Base-by-base conservation (phyloP, 305 asterid species). In the Fraxinus paxiana region DNA sequence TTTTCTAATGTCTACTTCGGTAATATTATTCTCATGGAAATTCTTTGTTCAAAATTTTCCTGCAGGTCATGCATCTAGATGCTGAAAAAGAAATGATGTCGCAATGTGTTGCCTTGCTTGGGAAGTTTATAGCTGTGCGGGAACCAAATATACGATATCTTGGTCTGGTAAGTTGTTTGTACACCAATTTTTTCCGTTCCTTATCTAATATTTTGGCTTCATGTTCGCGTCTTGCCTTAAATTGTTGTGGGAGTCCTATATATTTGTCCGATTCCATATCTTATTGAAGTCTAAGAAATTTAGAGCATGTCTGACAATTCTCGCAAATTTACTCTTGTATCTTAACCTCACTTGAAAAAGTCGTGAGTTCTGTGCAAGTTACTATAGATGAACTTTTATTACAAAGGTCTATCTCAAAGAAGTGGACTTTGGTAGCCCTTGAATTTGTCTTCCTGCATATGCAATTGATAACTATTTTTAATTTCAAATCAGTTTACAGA, bases 1-100 rank as follows among this genome's bases (percentile, higher is more conserved):
- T 26, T 65, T 65, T 63, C 72, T 63, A 63, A 9, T 22, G n/a
- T 22, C 20, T 30, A 30, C 8, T 4, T 24, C 1, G 20, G 37
- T 12, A 26, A 65, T 65, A 26, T 65, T 65, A 20, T 63, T 65
- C 73, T 65, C 20, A 26, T 65, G 73, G 37, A 65, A 13, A 65
- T 65, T 24, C 17, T 26, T 26, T 10, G n/a, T 26, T 63, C 17
- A 24, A 65, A 10, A 10, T 9, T 65, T 26, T 12, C 18, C 77
- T 37, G 77, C 86, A 96, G 99, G 99, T 96, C 86, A 96, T 96
- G 99, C 99, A 96, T 90, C 98, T 96, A 82, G 99, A 96, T 91
- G 98, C 99, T 3, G 99, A 96, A 86, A 94, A 93, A 85, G 99
- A 96, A 87, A 96, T 96, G 98, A 96, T 96, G 97, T 96, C 98